phyloP scores from a whole-genome alignment of 495 filamentous ascomycete species.

The Penicillium ucsense region DNA sequence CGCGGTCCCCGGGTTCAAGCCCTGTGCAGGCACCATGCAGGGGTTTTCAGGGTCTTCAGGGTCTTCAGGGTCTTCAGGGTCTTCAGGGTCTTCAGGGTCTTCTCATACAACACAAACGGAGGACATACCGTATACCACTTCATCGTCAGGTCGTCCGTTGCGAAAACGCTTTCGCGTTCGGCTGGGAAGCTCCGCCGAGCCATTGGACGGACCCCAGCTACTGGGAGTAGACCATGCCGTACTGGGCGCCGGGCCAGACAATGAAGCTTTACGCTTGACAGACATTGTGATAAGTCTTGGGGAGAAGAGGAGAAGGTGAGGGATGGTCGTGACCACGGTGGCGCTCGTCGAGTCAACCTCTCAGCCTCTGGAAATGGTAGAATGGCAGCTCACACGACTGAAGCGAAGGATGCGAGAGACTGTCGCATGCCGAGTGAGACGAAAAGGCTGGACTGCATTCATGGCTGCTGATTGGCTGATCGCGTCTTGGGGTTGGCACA shows the following conservation, averaged over 20 bases:
- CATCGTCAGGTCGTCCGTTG: constrained; percentile 38
- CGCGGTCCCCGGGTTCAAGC: no score
- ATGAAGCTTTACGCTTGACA: constrained; percentile 44
- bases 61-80: no score
- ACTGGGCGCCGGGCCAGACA: constrained; percentile 6
- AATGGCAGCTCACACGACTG: constrained; percentile 1
- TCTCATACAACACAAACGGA: neutral
- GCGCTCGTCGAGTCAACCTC: no score
- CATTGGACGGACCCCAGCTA: constrained; percentile 17
- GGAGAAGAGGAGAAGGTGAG: neutral
- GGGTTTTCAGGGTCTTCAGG: no score
- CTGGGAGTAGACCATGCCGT: constrained; percentile 16
- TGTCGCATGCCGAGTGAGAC: constrained; percentile 7
- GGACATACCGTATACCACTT: constrained; percentile 35
- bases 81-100: no score
- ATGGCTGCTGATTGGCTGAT: constrained; percentile 9
- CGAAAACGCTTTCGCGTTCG: constrained; percentile 45
- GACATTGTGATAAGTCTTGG: constrained; percentile 24
- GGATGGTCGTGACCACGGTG: no score
- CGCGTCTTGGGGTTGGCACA: constrained; percentile 10
- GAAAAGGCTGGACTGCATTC: constrained; percentile 3
- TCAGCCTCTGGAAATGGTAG: neutral
- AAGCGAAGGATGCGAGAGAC: constrained; percentile 4
- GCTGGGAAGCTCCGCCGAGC: constrained; percentile 35
- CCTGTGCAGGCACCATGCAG: no score